Percentiles rank a stretch among this genome's conserved stretches.
These are phyloP conservation scores for Hypoxylon cercidicola DNA, from an alignment of 495 filamentous ascomycete species.

Conservation along the genomic window DNA sequence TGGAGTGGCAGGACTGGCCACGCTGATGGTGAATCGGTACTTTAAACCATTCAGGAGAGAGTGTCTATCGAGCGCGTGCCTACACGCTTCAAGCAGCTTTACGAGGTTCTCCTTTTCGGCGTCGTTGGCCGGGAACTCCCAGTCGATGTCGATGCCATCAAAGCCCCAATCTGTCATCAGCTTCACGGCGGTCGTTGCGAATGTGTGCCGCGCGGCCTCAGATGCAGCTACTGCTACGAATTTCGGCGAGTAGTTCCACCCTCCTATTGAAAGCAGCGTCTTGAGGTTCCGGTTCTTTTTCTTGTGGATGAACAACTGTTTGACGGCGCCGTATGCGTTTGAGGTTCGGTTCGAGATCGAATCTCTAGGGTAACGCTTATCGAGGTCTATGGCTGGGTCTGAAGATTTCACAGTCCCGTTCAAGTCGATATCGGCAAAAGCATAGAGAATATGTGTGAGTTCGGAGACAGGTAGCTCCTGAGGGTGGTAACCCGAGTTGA, in stretches of 20 bases:
- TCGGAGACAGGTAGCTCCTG: slow-evolving; percentile 89
- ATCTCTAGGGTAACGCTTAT: slow-evolving; percentile 37
- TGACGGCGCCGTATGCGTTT: slow-evolving; percentile 82
- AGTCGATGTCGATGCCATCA: slow-evolving; percentile 70
- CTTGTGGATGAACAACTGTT: slow-evolving; percentile 88
- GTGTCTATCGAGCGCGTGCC: slow-evolving; percentile 72
- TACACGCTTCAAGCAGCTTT: slow-evolving; percentile 71
- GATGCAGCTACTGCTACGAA: slow-evolving; percentile 74
- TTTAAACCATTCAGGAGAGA: slow-evolving; percentile 58
- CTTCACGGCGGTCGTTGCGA: slow-evolving; percentile 72
- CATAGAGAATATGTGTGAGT: slow-evolving; percentile 88
- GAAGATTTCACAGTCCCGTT: slow-evolving; percentile 43
- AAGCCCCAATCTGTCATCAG: slow-evolving; percentile 72
- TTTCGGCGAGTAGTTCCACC: slow-evolving; percentile 88
- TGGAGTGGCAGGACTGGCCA: slow-evolving; percentile 71
- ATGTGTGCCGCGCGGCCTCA: slow-evolving; percentile 62
- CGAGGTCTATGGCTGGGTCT: slow-evolving; percentile 31
- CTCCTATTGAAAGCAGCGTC: slow-evolving; percentile 85
- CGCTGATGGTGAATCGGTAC: slow-evolving; percentile 76
- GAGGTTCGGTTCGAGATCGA: slow-evolving; percentile 56
- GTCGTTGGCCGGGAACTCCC: slow-evolving; percentile 67
- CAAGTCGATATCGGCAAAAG: slow-evolving; percentile 63
- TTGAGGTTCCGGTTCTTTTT: slow-evolving; percentile 84
- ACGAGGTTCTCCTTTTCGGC: slow-evolving; percentile 75
- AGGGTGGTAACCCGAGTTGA: slow-evolving; percentile 54